Percentiles rank a stretch among this genome's conserved stretches.
Conservation (phyloP, 2,329 filamentous ascomycete genomes). For the Beauveria medogensis region DNA sequence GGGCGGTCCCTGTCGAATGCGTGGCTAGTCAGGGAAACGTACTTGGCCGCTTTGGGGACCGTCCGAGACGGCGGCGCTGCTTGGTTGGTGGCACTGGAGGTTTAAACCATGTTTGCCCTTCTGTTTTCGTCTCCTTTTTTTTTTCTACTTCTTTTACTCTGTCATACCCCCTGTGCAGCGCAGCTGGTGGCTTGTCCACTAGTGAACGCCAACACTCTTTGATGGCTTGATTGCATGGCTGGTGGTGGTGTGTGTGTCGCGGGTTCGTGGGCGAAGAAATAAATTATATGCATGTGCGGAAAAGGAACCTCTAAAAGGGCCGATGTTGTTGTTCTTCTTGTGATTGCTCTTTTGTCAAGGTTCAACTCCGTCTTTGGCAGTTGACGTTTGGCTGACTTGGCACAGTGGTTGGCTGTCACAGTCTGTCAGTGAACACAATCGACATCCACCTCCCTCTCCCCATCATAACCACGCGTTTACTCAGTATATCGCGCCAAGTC, state of each 20-base stretch:
- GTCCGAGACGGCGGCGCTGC: conserved; percentile 3
- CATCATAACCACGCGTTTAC: neutral
- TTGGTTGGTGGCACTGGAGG: neutral
- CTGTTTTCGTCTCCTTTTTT: too few species aligned
- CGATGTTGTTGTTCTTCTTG: neutral
- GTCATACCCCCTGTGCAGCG: neutral
- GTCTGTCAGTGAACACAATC: too few species aligned
- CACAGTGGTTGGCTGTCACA: too few species aligned
- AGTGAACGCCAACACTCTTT: neutral
- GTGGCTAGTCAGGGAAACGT: neutral
- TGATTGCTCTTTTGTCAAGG: neutral
- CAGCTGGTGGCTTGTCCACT: conserved; percentile 1
- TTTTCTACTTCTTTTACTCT: too few species aligned
- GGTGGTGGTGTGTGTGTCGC: neutral
- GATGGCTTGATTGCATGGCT: neutral
- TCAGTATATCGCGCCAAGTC: neutral
- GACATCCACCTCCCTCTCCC: too few species aligned
- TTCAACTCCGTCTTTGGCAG: too few species aligned
- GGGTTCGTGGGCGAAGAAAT: neutral
- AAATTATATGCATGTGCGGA: neutral
- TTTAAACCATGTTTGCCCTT: too few species aligned
- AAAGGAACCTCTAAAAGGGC: neutral
- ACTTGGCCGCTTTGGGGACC: neutral
- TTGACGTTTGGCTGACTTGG: too few species aligned
- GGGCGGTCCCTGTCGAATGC: neutral